Conservation (phyloP, 495 filamentous ascomycete species). For the Opeltia flavorubescens region DNA sequence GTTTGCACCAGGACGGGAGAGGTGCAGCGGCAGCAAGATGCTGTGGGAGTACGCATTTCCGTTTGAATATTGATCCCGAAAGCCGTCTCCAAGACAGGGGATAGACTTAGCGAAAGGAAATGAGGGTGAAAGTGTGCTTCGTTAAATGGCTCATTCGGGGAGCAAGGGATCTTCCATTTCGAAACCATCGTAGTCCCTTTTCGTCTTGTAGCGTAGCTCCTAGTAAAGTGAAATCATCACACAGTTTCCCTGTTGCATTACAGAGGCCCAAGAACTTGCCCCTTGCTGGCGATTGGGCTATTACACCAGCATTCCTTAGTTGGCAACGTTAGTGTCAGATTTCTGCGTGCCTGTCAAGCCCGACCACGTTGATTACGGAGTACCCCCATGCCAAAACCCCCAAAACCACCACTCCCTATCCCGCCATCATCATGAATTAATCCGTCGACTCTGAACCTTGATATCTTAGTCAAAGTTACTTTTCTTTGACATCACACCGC, state of each 20-base stretch:
- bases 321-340: background rate
- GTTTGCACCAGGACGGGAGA: background rate
- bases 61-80: too few species aligned
- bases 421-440: too few species aligned
- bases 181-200: background rate
- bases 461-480: background rate
- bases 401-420: too few species aligned
- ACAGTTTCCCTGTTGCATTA: too few species aligned
- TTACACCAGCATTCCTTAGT: background rate
- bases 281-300: background rate
- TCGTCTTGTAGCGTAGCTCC: background rate
- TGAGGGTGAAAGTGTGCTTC: too few species aligned
- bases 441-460: too few species aligned
- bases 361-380: background rate
- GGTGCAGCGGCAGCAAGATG: background rate
- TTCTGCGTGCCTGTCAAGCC: background rate
- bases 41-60: background rate
- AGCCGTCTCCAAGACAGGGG: too few species aligned
- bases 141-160: background rate
- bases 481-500: conserved; percentile 12
- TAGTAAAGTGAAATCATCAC: background rate
- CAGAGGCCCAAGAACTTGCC: background rate
- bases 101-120: too few species aligned
- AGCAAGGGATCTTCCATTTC: background rate
- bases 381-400: too few species aligned